Percentiles rank a stretch among this genome's conserved stretches.
Conservation (phyloP, 1,284 basidiomycete genomes). For the Ustilago nuda region DNA sequence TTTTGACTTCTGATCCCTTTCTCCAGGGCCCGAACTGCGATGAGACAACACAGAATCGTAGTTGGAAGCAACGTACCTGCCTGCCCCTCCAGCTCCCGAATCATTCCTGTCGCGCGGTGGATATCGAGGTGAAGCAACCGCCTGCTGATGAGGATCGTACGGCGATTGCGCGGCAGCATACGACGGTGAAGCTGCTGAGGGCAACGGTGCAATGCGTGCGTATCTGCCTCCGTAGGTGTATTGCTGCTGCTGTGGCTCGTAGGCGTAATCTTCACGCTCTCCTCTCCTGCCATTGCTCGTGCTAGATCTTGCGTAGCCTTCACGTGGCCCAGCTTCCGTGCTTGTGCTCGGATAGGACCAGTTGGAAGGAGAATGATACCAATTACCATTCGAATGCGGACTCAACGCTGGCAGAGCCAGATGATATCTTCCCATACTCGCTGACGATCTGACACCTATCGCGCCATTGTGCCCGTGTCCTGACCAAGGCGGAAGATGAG, state of each 20-base stretch:
- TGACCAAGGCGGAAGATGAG: not conserved
- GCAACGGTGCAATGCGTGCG: not conserved
- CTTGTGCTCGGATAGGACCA: not conserved
- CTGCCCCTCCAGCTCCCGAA: not conserved
- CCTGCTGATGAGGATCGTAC: not conserved
- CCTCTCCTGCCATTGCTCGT: not conserved
- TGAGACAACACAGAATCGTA: not conserved
- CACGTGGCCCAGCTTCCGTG: not conserved
- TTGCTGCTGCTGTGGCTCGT: not conserved
- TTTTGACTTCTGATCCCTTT: not conserved
- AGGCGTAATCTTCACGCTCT: not conserved
- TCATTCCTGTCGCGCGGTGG: not conserved
- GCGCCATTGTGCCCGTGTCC: not conserved
- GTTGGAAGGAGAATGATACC: not conserved
- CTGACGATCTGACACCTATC: not conserved
- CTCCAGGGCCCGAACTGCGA: not conserved
- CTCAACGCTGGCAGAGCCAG: not conserved
- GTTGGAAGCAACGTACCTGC: not conserved
- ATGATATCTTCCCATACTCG: not conserved
- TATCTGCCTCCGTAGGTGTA: not conserved
- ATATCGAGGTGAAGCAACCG: not conserved
- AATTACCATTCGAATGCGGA: not conserved
- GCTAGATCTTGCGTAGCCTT: not conserved
- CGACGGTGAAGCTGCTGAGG: not conserved
- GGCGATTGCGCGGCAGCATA: not conserved